Evolutionary conservation across 257 asterid species (phyloP).

Genomic region (Solanum tarijense): DNA sequence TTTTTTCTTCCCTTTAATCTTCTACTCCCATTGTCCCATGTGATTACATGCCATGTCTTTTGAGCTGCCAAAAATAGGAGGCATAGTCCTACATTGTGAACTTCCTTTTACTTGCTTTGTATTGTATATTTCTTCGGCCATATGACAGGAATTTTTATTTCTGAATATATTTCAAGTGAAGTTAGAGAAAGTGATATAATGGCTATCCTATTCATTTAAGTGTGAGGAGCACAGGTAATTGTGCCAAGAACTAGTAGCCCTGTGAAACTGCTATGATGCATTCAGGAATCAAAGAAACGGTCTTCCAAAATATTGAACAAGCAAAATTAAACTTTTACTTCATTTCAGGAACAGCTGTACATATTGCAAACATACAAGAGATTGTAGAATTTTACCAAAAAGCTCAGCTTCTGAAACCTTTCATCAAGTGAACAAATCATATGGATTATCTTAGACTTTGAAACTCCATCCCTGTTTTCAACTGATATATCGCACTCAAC

Average conservation of each 20-base stretch:
- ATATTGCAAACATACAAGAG: not conserved
- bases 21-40: not conserved
- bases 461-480: slow-evolving; percentile 91
- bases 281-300: not conserved
- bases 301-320: not conserved
- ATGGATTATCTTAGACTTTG: slow-evolving; percentile 65
- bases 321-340: not conserved
- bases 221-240: not conserved
- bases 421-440: slow-evolving; percentile 76
- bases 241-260: not conserved
- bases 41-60: not conserved
- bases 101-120: not conserved
- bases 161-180: not conserved
- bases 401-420: slow-evolving; percentile 81
- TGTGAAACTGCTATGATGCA: not conserved
- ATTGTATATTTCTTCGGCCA: not conserved
- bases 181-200: not conserved
- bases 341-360: not conserved
- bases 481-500: slow-evolving; percentile 93
- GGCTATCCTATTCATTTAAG: not conserved
- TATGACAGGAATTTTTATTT: not conserved
- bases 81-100: not conserved
- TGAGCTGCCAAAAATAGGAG: not conserved
- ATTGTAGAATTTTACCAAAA: slow-evolving; percentile 56
- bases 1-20: not conserved